Conservation (phyloP, 169 alveolate species). For the Sarcocystis neurona region DNA sequence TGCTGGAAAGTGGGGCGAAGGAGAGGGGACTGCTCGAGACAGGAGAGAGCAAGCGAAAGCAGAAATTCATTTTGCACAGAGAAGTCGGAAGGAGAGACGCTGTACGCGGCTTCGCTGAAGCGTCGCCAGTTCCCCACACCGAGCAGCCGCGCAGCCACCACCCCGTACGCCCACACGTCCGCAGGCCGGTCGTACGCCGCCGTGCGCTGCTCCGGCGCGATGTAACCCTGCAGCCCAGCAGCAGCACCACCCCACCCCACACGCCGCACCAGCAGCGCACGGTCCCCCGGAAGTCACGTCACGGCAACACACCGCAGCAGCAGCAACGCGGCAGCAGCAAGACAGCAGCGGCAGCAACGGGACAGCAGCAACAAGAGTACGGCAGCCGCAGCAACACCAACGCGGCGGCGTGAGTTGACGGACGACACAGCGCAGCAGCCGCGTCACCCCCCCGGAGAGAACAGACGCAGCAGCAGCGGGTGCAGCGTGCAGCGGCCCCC, state of each 20-base stretch:
- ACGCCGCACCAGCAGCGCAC: not conserved
- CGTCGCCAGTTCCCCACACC: constrained; percentile 44
- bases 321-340: too few relatives aligned
- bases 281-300: not conserved
- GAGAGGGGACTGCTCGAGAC: constrained; percentile 51
- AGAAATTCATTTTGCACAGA: constrained; percentile 44
- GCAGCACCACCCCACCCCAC: too few relatives aligned
- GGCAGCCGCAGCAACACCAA: too few relatives aligned
- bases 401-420: too few relatives aligned
- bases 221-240: constrained; percentile 54
- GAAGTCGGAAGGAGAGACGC: not conserved
- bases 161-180: constrained; percentile 68
- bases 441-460: too few relatives aligned
- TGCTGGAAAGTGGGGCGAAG: constrained; percentile 61
- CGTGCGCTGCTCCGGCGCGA: constrained; percentile 67
- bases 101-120: constrained; percentile 29
- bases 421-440: too few relatives aligned
- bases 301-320: too few relatives aligned
- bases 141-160: constrained; percentile 57
- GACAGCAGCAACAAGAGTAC: too few relatives aligned
- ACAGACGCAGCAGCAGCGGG: too few relatives aligned
- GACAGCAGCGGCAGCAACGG: too few relatives aligned
- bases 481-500: too few relatives aligned
- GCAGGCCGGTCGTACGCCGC: constrained; percentile 66
- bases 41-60: constrained; percentile 44